A percentile compares a stretch with the other conserved stretches of the same genome.
Conservation (phyloP, 2,329 filamentous ascomycete species). For the Neoscytalidium dimidiatum region DNA sequence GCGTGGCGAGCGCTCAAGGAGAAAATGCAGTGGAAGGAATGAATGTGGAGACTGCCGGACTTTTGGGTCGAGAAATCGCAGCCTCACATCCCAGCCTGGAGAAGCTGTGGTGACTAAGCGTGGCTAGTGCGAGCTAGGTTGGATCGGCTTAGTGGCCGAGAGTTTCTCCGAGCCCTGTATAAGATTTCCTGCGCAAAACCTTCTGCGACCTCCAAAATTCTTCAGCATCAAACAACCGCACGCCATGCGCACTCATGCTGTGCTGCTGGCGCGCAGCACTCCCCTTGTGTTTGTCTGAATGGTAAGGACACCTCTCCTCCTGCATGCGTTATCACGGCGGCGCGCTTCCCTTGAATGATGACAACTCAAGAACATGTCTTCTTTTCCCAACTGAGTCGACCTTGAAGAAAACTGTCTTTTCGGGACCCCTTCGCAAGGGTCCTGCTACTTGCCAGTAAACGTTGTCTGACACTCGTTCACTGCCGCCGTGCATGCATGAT, state of each 20-base stretch:
- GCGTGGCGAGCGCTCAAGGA: not conserved
- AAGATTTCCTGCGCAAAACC: not conserved
- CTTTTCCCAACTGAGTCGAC: constrained; percentile 81
- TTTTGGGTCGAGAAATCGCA: not conserved
- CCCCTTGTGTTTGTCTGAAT: not conserved
- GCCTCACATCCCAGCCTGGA: not conserved
- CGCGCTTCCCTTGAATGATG: constrained; percentile 57
- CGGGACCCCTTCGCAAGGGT: constrained; percentile 59
- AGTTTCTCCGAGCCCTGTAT: constrained; percentile 16
- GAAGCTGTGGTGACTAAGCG: not conserved
- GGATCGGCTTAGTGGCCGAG: not conserved
- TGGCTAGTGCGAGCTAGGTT: not conserved
- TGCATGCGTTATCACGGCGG: not conserved
- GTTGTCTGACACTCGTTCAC: constrained; percentile 62
- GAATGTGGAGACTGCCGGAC: not conserved
- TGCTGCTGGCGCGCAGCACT: not conserved
- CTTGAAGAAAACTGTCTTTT: constrained; percentile 71
- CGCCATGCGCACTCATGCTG: not conserved
- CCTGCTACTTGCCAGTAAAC: constrained; percentile 86
- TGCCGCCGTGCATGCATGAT: not conserved
- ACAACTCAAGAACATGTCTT: constrained; percentile 66
- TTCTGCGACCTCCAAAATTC: constrained; percentile 1
- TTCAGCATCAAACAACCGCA: not conserved
- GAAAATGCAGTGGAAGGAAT: not conserved
- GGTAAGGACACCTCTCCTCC: not conserved